These are phyloP conservation scores for Epichloe gansuensis DNA, from an alignment of 2,329 filamentous ascomycete genomes.

Conservation along the genomic window DNA sequence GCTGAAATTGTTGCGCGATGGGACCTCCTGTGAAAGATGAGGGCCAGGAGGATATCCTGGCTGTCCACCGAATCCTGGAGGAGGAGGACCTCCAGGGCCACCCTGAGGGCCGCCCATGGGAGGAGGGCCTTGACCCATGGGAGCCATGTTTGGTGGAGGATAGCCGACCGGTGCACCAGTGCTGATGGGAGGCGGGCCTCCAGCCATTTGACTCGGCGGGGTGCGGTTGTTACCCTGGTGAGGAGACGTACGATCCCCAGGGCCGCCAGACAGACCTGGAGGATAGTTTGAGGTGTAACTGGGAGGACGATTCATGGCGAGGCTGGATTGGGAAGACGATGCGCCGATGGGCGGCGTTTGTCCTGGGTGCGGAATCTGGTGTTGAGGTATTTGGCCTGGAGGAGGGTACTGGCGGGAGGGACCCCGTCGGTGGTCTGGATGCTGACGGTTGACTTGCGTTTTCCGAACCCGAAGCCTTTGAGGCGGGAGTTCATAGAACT, in stretches of 20 bases:
- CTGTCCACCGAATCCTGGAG: constrained; percentile 32
- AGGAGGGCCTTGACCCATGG: constrained; percentile 30
- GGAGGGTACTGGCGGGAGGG: constrained; percentile 23
- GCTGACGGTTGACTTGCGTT: constrained; percentile 59
- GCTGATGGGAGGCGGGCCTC: constrained; percentile 56
- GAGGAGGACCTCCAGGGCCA: constrained; percentile 31
- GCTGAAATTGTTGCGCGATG: constrained; percentile 29
- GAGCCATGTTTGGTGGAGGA: constrained; percentile 38
- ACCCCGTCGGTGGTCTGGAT: constrained; percentile 37
- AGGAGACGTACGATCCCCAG: constrained; percentile 42
- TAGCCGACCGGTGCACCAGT: constrained; percentile 50
- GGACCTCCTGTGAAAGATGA: constrained; percentile 24
- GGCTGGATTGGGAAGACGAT: constrained; percentile 33
- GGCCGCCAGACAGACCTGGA: constrained; percentile 27
- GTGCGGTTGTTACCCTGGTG: constrained; percentile 38
- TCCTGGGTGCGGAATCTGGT: constrained; percentile 25
- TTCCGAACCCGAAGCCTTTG: constrained; percentile 70
- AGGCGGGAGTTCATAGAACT: constrained; percentile 71
- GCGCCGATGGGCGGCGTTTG: constrained; percentile 24
- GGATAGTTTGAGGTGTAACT: constrained; percentile 50
- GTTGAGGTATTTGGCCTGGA: constrained; percentile 34
- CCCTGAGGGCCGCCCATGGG: constrained; percentile 23
- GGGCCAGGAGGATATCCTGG: constrained; percentile 36
- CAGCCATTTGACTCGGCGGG: constrained; percentile 48
- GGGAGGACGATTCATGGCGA: constrained; percentile 54